Evolutionary conservation across 2,329 filamentous ascomycete species (phyloP).

Genomic region (Coniochaeta ligniaria): DNA sequence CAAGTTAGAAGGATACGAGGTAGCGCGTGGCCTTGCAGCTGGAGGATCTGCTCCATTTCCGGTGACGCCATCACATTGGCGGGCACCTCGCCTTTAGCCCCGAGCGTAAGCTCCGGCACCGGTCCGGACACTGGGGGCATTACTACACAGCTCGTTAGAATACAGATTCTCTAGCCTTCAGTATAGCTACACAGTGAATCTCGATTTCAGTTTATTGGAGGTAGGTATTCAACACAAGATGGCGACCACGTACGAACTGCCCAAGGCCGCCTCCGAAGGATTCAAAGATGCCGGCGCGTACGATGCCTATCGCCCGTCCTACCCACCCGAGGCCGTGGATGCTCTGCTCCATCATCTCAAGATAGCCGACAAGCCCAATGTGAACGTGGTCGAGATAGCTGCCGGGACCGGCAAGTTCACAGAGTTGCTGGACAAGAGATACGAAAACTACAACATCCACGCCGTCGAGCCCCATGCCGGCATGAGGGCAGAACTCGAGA

Average conservation of each 20-base stretch:
- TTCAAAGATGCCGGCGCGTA: slow-evolving; percentile 60
- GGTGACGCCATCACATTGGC: not conserved
- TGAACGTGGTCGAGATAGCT: slow-evolving; percentile 27
- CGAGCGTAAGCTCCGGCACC: not conserved
- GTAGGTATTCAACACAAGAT: not conserved
- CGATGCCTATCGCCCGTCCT: slow-evolving; percentile 62
- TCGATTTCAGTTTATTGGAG: not conserved
- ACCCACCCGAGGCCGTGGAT: slow-evolving; percentile 50
- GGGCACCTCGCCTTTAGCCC: not conserved
- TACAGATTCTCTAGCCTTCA: not conserved
- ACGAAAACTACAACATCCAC: slow-evolving; percentile 47
- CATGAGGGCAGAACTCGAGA: slow-evolving; percentile 57
- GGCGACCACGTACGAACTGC: slow-evolving; percentile 8
- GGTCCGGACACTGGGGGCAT: not conserved
- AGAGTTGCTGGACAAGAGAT: slow-evolving; percentile 41
- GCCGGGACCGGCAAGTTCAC: slow-evolving; percentile 26
- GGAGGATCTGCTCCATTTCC: not conserved
- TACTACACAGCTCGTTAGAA: not conserved
- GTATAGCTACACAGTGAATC: not conserved
- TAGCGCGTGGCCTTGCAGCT: not conserved
- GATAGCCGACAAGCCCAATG: slow-evolving; percentile 36
- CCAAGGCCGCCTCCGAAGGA: slow-evolving; percentile 38
- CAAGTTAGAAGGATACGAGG: not conserved
- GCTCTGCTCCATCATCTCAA: slow-evolving; percentile 49
- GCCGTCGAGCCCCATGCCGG: slow-evolving; percentile 52